A percentile compares a stretch with the other conserved stretches of the same genome.
Evolutionary conservation across 1,139 yeast genomes (phyloP).

Genomic region (Pichia inconspicua): DNA sequence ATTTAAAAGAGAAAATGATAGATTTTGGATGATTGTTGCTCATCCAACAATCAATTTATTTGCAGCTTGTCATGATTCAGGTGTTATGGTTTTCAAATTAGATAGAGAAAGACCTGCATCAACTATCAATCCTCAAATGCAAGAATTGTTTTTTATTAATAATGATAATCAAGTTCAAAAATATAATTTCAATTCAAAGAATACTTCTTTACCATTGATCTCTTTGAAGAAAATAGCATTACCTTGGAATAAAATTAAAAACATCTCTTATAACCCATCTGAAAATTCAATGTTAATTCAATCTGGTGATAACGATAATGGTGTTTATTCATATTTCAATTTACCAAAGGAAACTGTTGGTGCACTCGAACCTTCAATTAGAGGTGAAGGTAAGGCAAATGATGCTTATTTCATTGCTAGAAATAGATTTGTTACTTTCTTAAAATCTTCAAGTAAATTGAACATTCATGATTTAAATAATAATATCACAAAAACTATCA

Average conservation of each 20-base stretch:
- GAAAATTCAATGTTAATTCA: slow-evolving; percentile 83
- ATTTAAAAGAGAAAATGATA: slow-evolving; percentile 87
- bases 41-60: slow-evolving; percentile 88
- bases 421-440: slow-evolving; percentile 82
- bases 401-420: slow-evolving; percentile 89
- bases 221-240: slow-evolving; percentile 80
- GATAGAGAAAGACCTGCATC: slow-evolving; percentile 97
- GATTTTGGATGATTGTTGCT: slow-evolving; percentile 87
- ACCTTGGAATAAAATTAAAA: slow-evolving; percentile 79
- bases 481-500: slow-evolving; percentile 71
- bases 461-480: slow-evolving; percentile 81
- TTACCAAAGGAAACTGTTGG: slow-evolving; percentile 87
- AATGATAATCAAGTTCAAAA: slow-evolving; percentile 80
- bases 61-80: slow-evolving; percentile 96
- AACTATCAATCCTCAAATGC: slow-evolving; percentile 49
- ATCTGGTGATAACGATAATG: slow-evolving; percentile 59
- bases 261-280: slow-evolving; percentile 84
- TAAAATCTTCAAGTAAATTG: slow-evolving; percentile 54
- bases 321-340: slow-evolving; percentile 63
- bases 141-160: slow-evolving; percentile 65
- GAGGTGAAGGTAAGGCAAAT: slow-evolving; percentile 74
- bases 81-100: slow-evolving; percentile 95
- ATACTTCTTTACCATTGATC: slow-evolving; percentile 66
- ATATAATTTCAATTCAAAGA: slow-evolving; percentile 54
- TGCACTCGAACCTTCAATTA: slow-evolving; percentile 80